A percentile compares a stretch with the other conserved stretches of the same genome.
These are phyloP conservation scores for Lecanicillium sp. DNA, from an alignment of 2,329 filamentous ascomycete genomes.

Conservation along the genomic window DNA sequence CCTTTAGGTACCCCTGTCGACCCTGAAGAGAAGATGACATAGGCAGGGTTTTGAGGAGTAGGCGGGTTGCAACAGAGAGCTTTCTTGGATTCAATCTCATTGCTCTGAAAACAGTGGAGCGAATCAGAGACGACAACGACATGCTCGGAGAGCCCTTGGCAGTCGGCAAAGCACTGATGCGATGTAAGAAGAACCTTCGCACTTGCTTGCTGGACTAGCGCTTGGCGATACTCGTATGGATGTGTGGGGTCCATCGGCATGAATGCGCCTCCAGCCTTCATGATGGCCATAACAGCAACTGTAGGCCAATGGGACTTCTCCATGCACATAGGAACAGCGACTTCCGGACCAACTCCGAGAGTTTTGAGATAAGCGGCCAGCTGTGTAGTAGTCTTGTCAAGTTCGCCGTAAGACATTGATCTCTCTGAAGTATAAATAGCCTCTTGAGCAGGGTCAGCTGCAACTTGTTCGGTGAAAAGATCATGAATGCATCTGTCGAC, in stretches of 20 bases:
- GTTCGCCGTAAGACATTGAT: constrained; percentile 11
- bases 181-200: background rate
- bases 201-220: background rate
- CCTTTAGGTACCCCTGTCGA: constrained; percentile 17
- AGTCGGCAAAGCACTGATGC: background rate
- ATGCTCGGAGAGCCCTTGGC: background rate
- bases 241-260: constrained; percentile 16
- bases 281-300: constrained; percentile 18
- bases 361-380: constrained; percentile 3
- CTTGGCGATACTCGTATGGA: constrained; percentile 1
- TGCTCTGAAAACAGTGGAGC: background rate
- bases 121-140: constrained; percentile 3
- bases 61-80: background rate
- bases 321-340: constrained; percentile 25
- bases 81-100: background rate
- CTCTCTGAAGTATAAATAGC: background rate
- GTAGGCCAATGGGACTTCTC: constrained; percentile 27
- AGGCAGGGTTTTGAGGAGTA: background rate
- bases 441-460: background rate
- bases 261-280: constrained; percentile 18
- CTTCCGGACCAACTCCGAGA: constrained; percentile 20
- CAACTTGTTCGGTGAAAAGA: background rate
- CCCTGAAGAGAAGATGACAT: constrained; percentile 16
- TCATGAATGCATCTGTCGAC: constrained; percentile 1
- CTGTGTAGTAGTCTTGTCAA: background rate